A percentile compares a stretch with the other conserved stretches of the same genome.
Conservation (phyloP, 2,329 filamentous ascomycete genomes). For the Orbilia ellipsospora region DNA sequence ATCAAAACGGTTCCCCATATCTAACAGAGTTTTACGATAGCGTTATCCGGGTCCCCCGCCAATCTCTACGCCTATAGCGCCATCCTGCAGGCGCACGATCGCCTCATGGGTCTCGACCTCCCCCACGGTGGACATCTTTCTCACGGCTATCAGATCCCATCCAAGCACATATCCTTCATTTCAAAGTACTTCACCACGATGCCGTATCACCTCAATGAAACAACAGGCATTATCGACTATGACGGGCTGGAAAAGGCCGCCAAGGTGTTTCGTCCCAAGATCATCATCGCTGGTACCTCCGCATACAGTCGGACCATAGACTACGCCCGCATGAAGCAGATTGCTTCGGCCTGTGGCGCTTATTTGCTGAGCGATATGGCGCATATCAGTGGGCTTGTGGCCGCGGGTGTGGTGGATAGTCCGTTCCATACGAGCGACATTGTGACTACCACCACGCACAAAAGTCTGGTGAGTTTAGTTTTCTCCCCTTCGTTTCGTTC, state of each 20-base stretch:
- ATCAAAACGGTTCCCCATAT: background rate
- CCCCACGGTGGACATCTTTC: conserved; percentile 96
- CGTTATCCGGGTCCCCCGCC: conserved; percentile 70
- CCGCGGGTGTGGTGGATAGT: conserved; percentile 87
- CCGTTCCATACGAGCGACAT: conserved; percentile 92
- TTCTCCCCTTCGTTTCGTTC: background rate
- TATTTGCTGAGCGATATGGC: conserved; percentile 97
- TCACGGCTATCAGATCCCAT: conserved; percentile 96
- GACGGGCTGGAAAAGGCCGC: conserved; percentile 88
- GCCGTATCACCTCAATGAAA: conserved; percentile 89
- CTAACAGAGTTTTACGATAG: conserved; percentile 39
- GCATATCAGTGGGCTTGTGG: conserved; percentile 93
- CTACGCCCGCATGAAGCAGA: conserved; percentile 89
- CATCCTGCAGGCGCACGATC: conserved; percentile 89
- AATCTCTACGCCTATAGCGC: conserved; percentile 91
- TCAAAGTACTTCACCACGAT: conserved; percentile 99
- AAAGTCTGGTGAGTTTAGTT: conserved; percentile 72
- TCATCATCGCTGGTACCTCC: conserved; percentile 92
- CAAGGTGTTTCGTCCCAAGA: conserved; percentile 89
- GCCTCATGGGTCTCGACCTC: conserved; percentile 95
- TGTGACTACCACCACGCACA: conserved; percentile 98
- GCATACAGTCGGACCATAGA: conserved; percentile 97
- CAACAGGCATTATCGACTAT: conserved; percentile 95
- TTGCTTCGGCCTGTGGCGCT: conserved; percentile 88
- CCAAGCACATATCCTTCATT: conserved; percentile 95